phyloP scores from a whole-genome alignment of 2,329 filamentous ascomycete species.

The Purpureocillium takamizusanense region DNA sequence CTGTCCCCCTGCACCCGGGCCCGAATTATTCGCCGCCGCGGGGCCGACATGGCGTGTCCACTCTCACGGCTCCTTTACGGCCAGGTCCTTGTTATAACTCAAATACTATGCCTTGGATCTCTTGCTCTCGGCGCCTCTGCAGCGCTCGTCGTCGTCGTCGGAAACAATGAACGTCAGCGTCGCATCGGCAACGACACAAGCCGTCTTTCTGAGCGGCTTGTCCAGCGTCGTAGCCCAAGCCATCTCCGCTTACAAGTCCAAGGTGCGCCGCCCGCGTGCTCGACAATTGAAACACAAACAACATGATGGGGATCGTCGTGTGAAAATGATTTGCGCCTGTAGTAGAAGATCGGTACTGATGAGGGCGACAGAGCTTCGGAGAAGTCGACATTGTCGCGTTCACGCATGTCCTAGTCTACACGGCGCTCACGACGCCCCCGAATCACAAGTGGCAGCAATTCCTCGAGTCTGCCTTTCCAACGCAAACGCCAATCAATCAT shows the following conservation, averaged over 20 bases:
- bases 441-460: constrained; percentile 6
- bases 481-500: not conserved
- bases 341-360: too few species aligned
- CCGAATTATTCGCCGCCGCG: too few species aligned
- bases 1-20: too few species aligned
- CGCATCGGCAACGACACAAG: constrained; percentile 3
- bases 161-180: constrained; percentile 4
- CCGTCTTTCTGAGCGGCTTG: constrained; percentile 3
- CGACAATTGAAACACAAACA: too few species aligned
- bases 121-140: too few species aligned
- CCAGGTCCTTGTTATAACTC: too few species aligned
- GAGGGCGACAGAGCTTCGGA: constrained; percentile 1
- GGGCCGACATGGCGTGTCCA: too few species aligned
- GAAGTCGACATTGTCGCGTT: constrained; percentile 4
- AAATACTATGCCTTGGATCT: too few species aligned
- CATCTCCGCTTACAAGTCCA: constrained; percentile 4
- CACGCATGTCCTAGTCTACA: constrained; percentile 4
- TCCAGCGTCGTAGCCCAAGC: constrained; percentile 4
- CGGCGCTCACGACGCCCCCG: constrained; percentile 4
- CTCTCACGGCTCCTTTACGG: too few species aligned
- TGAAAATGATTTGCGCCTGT: too few species aligned
- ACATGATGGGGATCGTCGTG: too few species aligned
- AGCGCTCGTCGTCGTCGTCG: too few species aligned
- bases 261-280: not conserved
- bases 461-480: constrained; percentile 3